Evolutionary conservation across 2,329 filamentous ascomycete genomes (phyloP).

Genomic region (Cladosporium sp.): DNA sequence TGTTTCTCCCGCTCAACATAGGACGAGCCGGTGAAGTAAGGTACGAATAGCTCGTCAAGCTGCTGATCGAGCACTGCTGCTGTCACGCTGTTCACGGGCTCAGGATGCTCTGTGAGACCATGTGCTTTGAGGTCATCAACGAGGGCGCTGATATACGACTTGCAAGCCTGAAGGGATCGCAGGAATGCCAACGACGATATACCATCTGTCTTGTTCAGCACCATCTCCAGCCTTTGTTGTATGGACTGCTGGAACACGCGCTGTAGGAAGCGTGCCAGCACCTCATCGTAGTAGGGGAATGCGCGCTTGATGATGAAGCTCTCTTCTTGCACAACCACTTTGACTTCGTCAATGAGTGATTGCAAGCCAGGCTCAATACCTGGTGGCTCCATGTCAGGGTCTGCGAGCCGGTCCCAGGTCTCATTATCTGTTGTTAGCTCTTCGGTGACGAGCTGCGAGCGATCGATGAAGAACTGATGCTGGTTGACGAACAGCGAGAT

Average conservation of each 20-base stretch:
- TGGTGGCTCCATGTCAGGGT: slow-evolving; percentile 89
- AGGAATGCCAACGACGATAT: slow-evolving; percentile 91
- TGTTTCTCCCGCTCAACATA: slow-evolving; percentile 67
- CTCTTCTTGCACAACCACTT: slow-evolving; percentile 93
- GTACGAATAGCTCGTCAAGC: slow-evolving; percentile 65
- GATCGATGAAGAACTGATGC: slow-evolving; percentile 98
- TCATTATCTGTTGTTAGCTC: slow-evolving; percentile 74
- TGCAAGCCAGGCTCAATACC: slow-evolving; percentile 90
- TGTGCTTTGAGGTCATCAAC: slow-evolving; percentile 94
- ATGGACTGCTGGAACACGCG: slow-evolving; percentile 97
- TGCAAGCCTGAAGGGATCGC: slow-evolving; percentile 84
- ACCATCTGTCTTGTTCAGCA: slow-evolving; percentile 88
- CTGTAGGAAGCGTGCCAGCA: slow-evolving; percentile 89
- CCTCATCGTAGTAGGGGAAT: slow-evolving; percentile 94
- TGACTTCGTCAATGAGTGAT: slow-evolving; percentile 89
- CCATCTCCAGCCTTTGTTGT: slow-evolving; percentile 92
- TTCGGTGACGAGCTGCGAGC: slow-evolving; percentile 86
- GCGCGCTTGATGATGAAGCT: slow-evolving; percentile 95
- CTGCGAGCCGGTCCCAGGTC: slow-evolving; percentile 85
- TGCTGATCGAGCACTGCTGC: slow-evolving; percentile 69
- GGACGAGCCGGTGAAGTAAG: slow-evolving; percentile 64
- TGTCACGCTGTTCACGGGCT: slow-evolving; percentile 83
- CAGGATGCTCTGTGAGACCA: slow-evolving; percentile 91
- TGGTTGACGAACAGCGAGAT: slow-evolving; percentile 97
- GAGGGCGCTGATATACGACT: slow-evolving; percentile 81